Evolutionary conservation across 2,329 filamentous ascomycete species (phyloP), one percentile per base, ranked within the genome.

Genomic region (Verticillium nubilum): DNA sequence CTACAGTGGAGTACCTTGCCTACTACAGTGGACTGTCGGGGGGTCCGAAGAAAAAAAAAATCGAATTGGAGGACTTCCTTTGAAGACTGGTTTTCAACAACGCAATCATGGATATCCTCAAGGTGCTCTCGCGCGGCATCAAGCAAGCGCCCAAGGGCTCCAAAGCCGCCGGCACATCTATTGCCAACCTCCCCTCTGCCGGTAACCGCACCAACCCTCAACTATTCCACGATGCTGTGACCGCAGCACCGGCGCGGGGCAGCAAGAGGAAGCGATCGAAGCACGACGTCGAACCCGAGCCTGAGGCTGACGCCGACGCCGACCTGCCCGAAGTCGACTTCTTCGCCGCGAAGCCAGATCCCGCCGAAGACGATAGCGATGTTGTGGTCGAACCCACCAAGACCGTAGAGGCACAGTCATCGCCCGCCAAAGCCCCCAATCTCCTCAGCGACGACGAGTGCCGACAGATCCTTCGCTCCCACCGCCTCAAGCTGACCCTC

Each of bases 401-500:
- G 4, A 59, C 62, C 33, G 62, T 70, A 47, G 59, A 66, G 5
- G 64, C 62, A 67, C 15, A 72, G 72, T 5, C 56, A 4, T n/a
- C 17, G 23, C 71, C 74, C 13, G 60, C 54, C 5, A 62, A 64
- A 3, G 52, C 63, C 10, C 63, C 65, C 19, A 69, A 70, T 28
- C 68, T 74, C 12, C 80, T 92, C 66, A 84, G 86, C 66, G 82
- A 89, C 67, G 87, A 89, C 59, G 86, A 93, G 70, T 88, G 90
- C 66, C 87, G 88, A 66, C 85, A 87, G 61, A 79, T 94, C 12
- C 76, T 97, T 62, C 87, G 87, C 62, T 88, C 86, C 59, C 92
- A 97, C 73, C 90, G 92, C 64, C 80, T 97, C 64, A 97, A 97
- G 73, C 83, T 96, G 42, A 91, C 90, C 0, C 78, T 96, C 55